These are phyloP conservation scores for Xylaria hypoxylon DNA, from an alignment of 2,329 filamentous ascomycete species.

Conservation along the genomic window DNA sequence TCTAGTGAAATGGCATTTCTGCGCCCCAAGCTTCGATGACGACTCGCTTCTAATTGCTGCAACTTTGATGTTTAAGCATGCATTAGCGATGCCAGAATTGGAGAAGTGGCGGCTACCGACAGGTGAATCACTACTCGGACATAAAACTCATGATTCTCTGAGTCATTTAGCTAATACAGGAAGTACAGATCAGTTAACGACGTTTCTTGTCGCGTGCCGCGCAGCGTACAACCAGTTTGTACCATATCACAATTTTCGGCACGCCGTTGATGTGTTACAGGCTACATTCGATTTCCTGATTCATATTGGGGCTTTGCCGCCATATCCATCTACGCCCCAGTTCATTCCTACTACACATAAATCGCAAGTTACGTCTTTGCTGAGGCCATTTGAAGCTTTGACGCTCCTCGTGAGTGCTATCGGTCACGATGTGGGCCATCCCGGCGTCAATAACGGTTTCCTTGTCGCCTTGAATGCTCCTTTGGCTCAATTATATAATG, in stretches of 20 bases:
- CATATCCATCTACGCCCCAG: slow-evolving; percentile 64
- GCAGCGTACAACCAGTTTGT: slow-evolving; percentile 97
- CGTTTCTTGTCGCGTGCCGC: slow-evolving; percentile 88
- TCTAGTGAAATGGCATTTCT: slow-evolving; percentile 86
- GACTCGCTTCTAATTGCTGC: slow-evolving; percentile 90
- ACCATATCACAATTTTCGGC: slow-evolving; percentile 97
- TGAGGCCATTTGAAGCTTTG: slow-evolving; percentile 89
- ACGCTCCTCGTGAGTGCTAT: slow-evolving; percentile 95
- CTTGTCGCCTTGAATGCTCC: slow-evolving; percentile 91
- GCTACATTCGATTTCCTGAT: slow-evolving; percentile 92
- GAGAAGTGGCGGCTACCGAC: slow-evolving; percentile 82
- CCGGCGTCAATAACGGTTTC: slow-evolving; percentile 98
- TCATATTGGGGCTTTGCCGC: slow-evolving; percentile 78
- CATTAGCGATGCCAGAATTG: slow-evolving; percentile 82
- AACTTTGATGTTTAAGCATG: slow-evolving; percentile 90
- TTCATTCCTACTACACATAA: slow-evolving; percentile 54
- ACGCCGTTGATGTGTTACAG: slow-evolving; percentile 95
- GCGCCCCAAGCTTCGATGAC: slow-evolving; percentile 87
- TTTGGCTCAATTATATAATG: slow-evolving; percentile 94
- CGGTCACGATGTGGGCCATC: slow-evolving; percentile 96
- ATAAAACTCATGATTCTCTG: slow-evolving; percentile 38
- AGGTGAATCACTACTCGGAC: slow-evolving; percentile 64
- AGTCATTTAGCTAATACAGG: slow-evolving; percentile 55
- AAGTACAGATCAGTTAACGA: slow-evolving; percentile 77
- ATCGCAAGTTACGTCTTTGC: slow-evolving; percentile 77